These are phyloP conservation scores for Elsinoe fawcettii DNA, from an alignment of 2,329 filamentous ascomycete genomes.

Conservation along the genomic window DNA sequence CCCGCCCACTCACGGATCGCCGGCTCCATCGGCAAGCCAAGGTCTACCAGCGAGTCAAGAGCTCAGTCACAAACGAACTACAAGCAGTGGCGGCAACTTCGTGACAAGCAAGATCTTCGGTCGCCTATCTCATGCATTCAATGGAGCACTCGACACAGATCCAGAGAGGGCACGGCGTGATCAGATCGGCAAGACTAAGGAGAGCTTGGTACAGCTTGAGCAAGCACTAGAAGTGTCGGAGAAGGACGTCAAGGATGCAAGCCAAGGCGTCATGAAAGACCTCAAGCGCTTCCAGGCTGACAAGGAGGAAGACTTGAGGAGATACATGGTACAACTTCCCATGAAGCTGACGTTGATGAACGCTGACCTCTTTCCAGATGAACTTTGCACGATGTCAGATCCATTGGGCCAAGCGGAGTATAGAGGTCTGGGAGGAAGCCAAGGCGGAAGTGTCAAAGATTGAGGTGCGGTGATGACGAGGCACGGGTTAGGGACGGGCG, in stretches of 20 bases:
- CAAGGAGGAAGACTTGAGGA: slow-evolving; percentile 87
- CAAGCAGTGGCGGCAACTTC: slow-evolving; percentile 67
- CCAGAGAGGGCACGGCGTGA: slow-evolving; percentile 87
- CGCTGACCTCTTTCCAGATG: slow-evolving; percentile 47
- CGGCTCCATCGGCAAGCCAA: slow-evolving; percentile 61
- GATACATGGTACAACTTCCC: slow-evolving; percentile 75
- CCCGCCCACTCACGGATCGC: slow-evolving; percentile 66
- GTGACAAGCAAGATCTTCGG: slow-evolving; percentile 92
- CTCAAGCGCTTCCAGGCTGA: slow-evolving; percentile 87
- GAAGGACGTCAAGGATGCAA: slow-evolving; percentile 89
- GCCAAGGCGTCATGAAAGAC: slow-evolving; percentile 77
- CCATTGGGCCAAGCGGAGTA: slow-evolving; percentile 86
- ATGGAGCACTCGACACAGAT: slow-evolving; percentile 93
- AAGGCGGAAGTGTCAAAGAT: slow-evolving; percentile 84
- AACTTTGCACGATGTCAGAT: slow-evolving; percentile 88
- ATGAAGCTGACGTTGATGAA: background rate
- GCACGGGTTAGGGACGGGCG: background rate
- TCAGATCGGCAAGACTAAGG: slow-evolving; percentile 89
- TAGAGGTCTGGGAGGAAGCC: slow-evolving; percentile 89
- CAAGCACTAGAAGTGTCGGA: slow-evolving; percentile 83
- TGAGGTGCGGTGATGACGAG: slow-evolving; percentile 36
- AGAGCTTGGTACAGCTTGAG: slow-evolving; percentile 78
- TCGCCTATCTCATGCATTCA: slow-evolving; percentile 86
- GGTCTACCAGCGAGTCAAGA: slow-evolving; percentile 48
- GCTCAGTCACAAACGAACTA: slow-evolving; percentile 63